Base-by-base conservation (phyloP, 192 early-diverging fungal species). In the Coemansia sp. region DNA sequence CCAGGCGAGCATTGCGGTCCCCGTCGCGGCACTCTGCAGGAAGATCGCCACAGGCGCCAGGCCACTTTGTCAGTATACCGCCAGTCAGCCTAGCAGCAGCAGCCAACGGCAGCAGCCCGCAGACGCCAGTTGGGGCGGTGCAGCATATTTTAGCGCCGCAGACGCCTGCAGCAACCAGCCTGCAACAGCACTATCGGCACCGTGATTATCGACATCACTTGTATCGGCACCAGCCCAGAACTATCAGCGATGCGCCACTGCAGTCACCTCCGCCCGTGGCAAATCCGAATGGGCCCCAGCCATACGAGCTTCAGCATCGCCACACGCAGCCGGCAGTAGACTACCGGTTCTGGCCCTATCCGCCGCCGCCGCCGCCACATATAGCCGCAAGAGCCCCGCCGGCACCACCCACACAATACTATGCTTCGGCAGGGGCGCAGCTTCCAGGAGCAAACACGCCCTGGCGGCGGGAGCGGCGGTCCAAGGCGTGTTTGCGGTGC, bases 381-480 rank as follows among this genome's bases (percentile, higher is more conserved):
- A 50, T 35, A 26, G 14, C 16, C n/a, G 43, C 31, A 6, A 20
- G 21, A 20, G 35, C 47, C 33, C 42, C 58, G 47, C 48, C 28
- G 18, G 40, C 9, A 19, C 45, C 10, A 26, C 2, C 23, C 23
- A 4, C 23, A 26, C 23, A 26, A 26, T 52, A 52, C 39, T 60
- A 60, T 26, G 48, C 42, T 28, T 50, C 46, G 6, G 15, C 20
- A 6, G 46, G 15, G 2, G n/a, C 44, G 33, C 31, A n/a, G 50
- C 20, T 36, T 18, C 23, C 6, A 56, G 12, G 35, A 50, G 16
- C 18, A 28, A 28, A 52, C 2, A 49, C 49, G 21, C 72, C 72
- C 5, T 75, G 72, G 72, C 65, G 72, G 21, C 72, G 72, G 50
- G 72, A 75, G 55, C 64, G 72, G 60, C 72, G 72, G 49, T 75